Base-by-base conservation (phyloP, 768 basidiomycete species). In the Mycena filopes region DNA sequence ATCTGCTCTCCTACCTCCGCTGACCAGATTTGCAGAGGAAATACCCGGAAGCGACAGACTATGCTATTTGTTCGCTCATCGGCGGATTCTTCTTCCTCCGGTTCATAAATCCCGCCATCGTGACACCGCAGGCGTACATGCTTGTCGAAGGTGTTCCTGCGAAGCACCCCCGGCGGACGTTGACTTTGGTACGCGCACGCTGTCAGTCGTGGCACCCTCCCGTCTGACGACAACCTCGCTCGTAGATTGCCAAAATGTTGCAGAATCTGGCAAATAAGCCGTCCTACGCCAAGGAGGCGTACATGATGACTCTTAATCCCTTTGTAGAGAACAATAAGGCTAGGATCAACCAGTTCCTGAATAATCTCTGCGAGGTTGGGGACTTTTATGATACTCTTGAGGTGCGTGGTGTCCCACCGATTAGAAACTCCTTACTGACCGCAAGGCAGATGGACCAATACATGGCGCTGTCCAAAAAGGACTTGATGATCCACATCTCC, bases 11-110 rank as follows among this genome's bases (percentile, higher is more conserved):
- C 23, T n/a, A 38, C 47, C 29, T 45, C 4, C 63, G 62, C 53
- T 64, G 60, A 59, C 61, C 57, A 23, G 11, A 56, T 58, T 45
- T 57, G n/a, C 75, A 99, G 98, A 87, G 98, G 57, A 99, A 99
- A 84, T 99, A 99, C 78, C 98, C 98, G 1, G 98, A 99, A 60
- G 98, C 97, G 31, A 97, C 94, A 29, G 98, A 99, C 81, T 96
- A 96, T 71, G 96, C 97, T 50, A 97, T 99, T 60, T 99, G 97
- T 76, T 98, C 96, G 9, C 87, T 99, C 55, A 99, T 99, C 67
- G 98, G 98, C 51, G 98, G 98, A 12, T 99, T 99, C 83, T 99
- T 99, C 87, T 99, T 99, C 87, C 89, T 99, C 66, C 93, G 98
- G 21, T 99, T 99, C 81, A 99, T 99, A 82, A 99, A 99, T 73